Evolutionary conservation across 139 green algal species (phyloP).

Genomic region (Picochlorum sp.): DNA sequence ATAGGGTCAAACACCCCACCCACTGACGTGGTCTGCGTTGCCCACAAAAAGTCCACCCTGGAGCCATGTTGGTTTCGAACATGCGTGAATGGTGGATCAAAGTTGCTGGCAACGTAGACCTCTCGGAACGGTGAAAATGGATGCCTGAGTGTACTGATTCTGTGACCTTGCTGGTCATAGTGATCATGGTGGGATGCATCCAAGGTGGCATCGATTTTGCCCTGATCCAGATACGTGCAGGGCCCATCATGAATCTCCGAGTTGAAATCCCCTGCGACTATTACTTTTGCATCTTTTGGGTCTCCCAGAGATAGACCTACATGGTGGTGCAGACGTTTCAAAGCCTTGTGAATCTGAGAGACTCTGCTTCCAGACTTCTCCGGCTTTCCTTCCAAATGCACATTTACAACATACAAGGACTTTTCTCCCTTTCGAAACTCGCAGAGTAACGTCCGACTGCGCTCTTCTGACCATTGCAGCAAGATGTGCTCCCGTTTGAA

Average conservation of each 20-base stretch:
- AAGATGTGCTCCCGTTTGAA: constrained; percentile 6
- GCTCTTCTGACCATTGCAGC: constrained; percentile 36
- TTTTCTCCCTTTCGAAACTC: constrained; percentile 10
- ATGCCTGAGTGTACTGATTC: constrained; percentile 24
- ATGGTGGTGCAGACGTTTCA: constrained; percentile 36
- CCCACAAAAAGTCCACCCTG: constrained; percentile 47
- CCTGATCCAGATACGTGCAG: constrained; percentile 34
- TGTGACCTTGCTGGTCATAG: too few species aligned
- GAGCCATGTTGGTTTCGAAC: neutral
- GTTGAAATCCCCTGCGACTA: constrained; percentile 50
- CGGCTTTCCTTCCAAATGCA: constrained; percentile 50
- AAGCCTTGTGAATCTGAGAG: constrained; percentile 34
- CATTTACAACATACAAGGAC: constrained; percentile 39
- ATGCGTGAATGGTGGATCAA: constrained; percentile 19
- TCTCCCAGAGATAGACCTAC: constrained; percentile 1
- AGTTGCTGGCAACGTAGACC: constrained; percentile 16
- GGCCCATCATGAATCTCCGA: constrained; percentile 18
- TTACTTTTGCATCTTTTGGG: constrained; percentile 12
- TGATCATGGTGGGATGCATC: neutral
- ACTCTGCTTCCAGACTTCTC: constrained; percentile 44
- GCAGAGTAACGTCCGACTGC: constrained; percentile 35
- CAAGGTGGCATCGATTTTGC: constrained; percentile 34
- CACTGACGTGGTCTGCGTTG: neutral
- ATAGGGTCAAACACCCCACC: constrained; percentile 5
- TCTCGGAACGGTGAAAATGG: constrained; percentile 35